Evolutionary conservation across 306 rosid genomes (phyloP).

Genomic region (Ormosia emarginata): DNA sequence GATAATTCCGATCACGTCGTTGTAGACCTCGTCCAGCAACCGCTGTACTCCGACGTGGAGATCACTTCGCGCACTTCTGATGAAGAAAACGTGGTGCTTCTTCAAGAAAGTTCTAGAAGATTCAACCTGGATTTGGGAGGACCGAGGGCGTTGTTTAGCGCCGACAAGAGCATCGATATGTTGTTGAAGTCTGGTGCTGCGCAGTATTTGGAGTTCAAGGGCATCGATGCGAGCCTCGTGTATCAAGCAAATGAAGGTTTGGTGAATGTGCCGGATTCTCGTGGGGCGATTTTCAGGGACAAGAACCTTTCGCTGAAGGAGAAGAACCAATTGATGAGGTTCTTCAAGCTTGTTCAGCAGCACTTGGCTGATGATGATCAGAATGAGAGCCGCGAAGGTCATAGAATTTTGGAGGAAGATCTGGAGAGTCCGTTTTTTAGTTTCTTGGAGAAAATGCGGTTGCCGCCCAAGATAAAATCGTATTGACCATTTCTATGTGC

Average conservation of each 20-base stretch:
- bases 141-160: conserved; percentile 66
- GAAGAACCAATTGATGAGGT: conserved; percentile 81
- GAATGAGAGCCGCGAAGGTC: conserved; percentile 26
- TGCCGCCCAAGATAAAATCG: conserved; percentile 85
- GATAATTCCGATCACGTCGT: conserved; percentile 23
- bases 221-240: conserved; percentile 60
- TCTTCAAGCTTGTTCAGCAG: conserved; percentile 85
- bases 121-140: conserved; percentile 73
- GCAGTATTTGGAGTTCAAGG: conserved; percentile 69
- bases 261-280: conserved; percentile 74
- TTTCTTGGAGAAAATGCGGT: conserved; percentile 66
- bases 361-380: conserved; percentile 43
- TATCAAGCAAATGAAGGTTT: conserved; percentile 53
- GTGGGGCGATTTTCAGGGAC: conserved; percentile 83
- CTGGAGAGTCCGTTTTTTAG: conserved; percentile 68
- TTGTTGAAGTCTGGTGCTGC: conserved; percentile 56
- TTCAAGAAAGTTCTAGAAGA: conserved; percentile 50
- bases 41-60: conserved; percentile 48
- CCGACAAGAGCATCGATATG: conserved; percentile 51
- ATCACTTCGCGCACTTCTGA: conserved; percentile 31
- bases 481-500: conserved; percentile 55
- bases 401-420: conserved; percentile 66
- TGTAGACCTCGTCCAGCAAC: conserved; percentile 32
- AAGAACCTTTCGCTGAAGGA: conserved; percentile 63
- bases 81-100: conserved; percentile 14